Percentiles rank a stretch among this genome's conserved stretches.
phyloP scores from a whole-genome alignment of 1,284 basidiomycete genomes.

The Vanrija humicola region DNA sequence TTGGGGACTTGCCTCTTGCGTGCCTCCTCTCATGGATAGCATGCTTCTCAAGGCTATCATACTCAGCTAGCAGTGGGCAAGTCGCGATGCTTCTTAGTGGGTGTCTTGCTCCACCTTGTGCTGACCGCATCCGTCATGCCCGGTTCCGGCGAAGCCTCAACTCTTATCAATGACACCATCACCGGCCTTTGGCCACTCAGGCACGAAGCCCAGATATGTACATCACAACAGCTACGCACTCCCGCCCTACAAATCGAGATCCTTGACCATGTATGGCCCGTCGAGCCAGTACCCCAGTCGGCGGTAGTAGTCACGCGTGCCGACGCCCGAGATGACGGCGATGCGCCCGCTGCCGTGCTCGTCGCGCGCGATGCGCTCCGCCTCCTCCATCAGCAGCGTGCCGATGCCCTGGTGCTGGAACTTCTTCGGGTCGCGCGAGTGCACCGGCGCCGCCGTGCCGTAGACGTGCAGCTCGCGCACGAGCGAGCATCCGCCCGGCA shows the following conservation, averaged over 20 bases:
- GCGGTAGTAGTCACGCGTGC: constrained; percentile 90
- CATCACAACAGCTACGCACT: neutral
- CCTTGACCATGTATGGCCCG: constrained; percentile 95
- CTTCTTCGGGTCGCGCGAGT: constrained; percentile 94
- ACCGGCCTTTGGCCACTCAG: too few relatives aligned
- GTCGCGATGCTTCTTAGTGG: too few relatives aligned
- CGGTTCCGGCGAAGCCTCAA: too few relatives aligned
- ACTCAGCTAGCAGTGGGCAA: too few relatives aligned
- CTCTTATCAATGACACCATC: too few relatives aligned
- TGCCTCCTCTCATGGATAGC: too few relatives aligned
- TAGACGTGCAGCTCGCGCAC: constrained; percentile 98
- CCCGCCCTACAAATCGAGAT: constrained; percentile 35
- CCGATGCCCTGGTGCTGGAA: constrained; percentile 99
- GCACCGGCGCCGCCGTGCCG: constrained; percentile 95
- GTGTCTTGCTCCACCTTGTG: too few relatives aligned
- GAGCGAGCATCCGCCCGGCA: constrained; percentile 80
- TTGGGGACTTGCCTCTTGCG: too few relatives aligned
- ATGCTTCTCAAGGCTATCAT: too few relatives aligned
- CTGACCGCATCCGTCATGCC: too few relatives aligned
- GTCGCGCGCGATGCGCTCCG: constrained; percentile 94
- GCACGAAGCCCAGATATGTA: neutral
- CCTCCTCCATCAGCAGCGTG: constrained; percentile 97
- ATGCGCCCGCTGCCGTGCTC: constrained; percentile 83
- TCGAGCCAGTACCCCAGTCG: constrained; percentile 90
- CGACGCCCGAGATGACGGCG: constrained; percentile 93